These are phyloP conservation scores for Thelonectria olida DNA, from an alignment of 2,329 filamentous ascomycete genomes.

Conservation along the genomic window DNA sequence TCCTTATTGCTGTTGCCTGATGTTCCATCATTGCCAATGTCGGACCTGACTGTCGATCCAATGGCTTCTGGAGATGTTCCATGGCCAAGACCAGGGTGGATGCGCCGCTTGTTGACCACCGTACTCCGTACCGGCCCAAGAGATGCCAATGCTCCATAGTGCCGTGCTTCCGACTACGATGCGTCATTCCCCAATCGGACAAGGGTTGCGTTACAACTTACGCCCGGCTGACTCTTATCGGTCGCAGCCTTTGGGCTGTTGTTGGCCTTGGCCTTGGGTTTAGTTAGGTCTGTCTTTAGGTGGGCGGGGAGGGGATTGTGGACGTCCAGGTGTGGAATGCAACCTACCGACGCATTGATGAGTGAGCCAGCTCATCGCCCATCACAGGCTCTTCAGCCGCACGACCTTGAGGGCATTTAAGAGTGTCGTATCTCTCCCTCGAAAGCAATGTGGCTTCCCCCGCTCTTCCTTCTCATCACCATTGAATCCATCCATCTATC, in stretches of 20 bases:
- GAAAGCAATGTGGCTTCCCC: not conserved
- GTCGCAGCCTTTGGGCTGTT: no score
- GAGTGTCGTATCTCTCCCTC: constrained; percentile 9
- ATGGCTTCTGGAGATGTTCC: constrained; percentile 21
- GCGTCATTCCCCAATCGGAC: constrained; percentile 18
- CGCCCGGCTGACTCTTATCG: constrained; percentile 19
- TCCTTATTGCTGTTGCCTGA: constrained; percentile 21
- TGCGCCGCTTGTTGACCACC: constrained; percentile 11
- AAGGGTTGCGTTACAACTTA: constrained; percentile 2
- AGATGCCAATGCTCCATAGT: constrained; percentile 2
- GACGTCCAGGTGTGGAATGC: no score
- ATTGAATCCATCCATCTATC: not conserved
- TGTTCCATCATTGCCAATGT: not conserved
- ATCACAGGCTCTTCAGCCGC: constrained; percentile 19
- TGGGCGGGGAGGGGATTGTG: constrained; percentile 5
- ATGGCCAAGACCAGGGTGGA: not conserved
- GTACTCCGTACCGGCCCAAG: not conserved
- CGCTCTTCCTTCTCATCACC: not conserved
- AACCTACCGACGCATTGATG: not conserved
- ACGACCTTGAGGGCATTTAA: constrained; percentile 22
- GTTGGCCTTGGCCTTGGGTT: constrained; percentile 2
- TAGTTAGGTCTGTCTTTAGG: not conserved
- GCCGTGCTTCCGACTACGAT: constrained; percentile 17
- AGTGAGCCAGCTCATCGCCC: not conserved
- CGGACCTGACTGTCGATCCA: constrained; percentile 7